phyloP scores from a whole-genome alignment of 495 filamentous ascomycete genomes.

The Hypoxylon intermedium region DNA sequence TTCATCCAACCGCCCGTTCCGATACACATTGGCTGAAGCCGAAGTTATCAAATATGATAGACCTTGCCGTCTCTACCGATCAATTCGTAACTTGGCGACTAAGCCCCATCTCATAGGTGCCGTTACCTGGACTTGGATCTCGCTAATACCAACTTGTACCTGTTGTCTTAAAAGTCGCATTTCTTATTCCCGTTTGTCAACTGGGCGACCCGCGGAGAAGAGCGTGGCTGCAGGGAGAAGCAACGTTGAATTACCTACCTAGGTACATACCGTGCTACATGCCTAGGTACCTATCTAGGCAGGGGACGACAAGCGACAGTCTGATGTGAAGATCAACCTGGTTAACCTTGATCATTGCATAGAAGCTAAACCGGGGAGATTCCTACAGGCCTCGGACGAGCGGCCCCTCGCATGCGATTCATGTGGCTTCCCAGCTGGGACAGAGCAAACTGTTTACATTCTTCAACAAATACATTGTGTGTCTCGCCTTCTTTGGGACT shows the following conservation, averaged over 20 bases:
- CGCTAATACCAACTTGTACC: no score
- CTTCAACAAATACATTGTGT: slow-evolving; percentile 1
- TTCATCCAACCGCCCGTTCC: no score
- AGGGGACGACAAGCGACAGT: neutral
- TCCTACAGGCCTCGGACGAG: neutral
- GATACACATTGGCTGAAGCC: no score
- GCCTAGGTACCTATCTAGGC: neutral
- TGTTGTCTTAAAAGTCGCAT: neutral
- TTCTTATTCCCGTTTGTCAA: neutral
- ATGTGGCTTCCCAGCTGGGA: slow-evolving; percentile 10
- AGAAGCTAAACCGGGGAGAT: neutral
- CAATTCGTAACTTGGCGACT: no score
- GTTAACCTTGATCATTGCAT: slow-evolving; percentile 1
- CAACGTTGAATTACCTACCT: neutral
- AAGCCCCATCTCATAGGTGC: no score
- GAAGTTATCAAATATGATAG: no score
- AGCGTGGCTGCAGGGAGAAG: slow-evolving; percentile 22
- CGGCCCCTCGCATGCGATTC: slow-evolving; percentile 23
- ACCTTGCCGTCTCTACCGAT: no score
- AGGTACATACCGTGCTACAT: neutral
- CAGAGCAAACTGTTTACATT: neutral
- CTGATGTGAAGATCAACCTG: slow-evolving; percentile 11
- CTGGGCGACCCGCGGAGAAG: slow-evolving; percentile 6
- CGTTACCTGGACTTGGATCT: no score
- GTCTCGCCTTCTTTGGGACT: neutral